Percentiles rank a stretch among this genome's conserved stretches.
Evolutionary conservation across 1,284 basidiomycete genomes (phyloP).

Genomic region (Trametes pubescens): DNA sequence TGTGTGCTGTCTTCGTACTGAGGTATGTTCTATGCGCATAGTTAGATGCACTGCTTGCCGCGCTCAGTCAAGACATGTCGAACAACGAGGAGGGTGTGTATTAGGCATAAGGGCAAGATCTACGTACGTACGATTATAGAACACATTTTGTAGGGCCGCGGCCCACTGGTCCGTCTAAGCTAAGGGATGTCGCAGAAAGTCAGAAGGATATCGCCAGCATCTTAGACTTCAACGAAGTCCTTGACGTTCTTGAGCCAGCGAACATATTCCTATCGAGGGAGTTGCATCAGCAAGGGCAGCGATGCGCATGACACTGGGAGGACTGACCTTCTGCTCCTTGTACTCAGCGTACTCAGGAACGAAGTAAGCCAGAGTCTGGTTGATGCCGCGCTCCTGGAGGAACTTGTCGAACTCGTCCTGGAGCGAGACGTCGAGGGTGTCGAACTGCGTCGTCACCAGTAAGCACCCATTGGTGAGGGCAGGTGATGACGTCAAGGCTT

Average conservation of each 20-base stretch:
- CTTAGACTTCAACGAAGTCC: conserved; percentile 73
- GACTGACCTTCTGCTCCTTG: conserved; percentile 88
- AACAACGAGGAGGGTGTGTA: conserved; percentile 27
- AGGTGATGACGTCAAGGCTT: conserved; percentile 37
- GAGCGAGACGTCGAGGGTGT: conserved; percentile 87
- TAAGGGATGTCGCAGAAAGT: conserved; percentile 1
- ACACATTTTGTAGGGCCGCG: conserved; percentile 20
- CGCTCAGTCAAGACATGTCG: neutral
- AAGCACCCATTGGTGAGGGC: conserved; percentile 1
- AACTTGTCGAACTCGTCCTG: conserved; percentile 89
- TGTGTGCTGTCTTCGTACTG: neutral
- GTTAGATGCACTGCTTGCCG: neutral
- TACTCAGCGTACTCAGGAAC: conserved; percentile 85
- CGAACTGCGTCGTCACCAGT: conserved; percentile 63
- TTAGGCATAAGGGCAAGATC: conserved; percentile 18
- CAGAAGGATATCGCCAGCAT: neutral
- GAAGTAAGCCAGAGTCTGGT: conserved; percentile 83
- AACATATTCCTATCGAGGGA: conserved; percentile 41
- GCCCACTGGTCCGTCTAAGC: conserved; percentile 11
- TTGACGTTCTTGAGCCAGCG: conserved; percentile 89
- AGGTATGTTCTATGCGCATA: neutral
- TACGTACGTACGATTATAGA: conserved; percentile 26
- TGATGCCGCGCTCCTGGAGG: conserved; percentile 88
- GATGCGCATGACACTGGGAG: conserved; percentile 29
- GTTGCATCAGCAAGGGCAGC: conserved; percentile 14